Evolutionary conservation across 768 basidiomycete species (phyloP), one percentile per base, ranked within the genome.

Genomic region (Crepidotus variabilis): DNA sequence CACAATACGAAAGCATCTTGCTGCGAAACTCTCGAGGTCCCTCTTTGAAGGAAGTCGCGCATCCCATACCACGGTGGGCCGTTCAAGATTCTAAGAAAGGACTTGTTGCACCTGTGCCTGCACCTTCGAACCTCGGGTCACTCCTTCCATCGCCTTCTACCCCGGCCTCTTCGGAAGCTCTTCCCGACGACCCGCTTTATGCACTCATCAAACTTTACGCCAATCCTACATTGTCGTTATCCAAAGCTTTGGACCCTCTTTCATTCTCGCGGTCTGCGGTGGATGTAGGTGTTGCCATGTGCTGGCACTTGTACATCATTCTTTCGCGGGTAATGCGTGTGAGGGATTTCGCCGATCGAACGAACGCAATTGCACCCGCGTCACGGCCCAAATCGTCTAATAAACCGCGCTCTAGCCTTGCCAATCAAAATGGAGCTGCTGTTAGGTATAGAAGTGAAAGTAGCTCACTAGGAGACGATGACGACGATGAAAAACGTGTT

Each of bases 281-380:
- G n/a, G 94, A 95, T 68, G 87, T 84, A 67, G 84, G 92, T 20
- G 74, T 72, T 24, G 69, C 61, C 14, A 68, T 97, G 54, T 80
- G 90, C 6, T 99, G 96, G 96, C 94, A 98, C 71, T 66, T 98
- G 33, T 98, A 96, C 69, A 82, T 94, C 54, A 75, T 98, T 33
- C 75, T 98, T 48, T 89, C 94, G 14, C 81, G 88, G 22, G 90
- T 88, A 57, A 85, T 97, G 73, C 79, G 87, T 23, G 72, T 89
- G 35, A 83, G 94, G 20, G 95, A 98, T 68, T 90, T 96, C 61
- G 83, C 85, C n/a, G 96, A 98, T 68, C 82, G 94, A 9, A 80
- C 78, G 34, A 78, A 82, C 8, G 28, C 8, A 18, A 70, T 77
- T 2, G 75, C 74, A 60, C 69, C 39, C 59, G 58, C 72, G 54